phyloP scores from a whole-genome alignment of 352 stramenopile species.

The Pythium periplocum region DNA sequence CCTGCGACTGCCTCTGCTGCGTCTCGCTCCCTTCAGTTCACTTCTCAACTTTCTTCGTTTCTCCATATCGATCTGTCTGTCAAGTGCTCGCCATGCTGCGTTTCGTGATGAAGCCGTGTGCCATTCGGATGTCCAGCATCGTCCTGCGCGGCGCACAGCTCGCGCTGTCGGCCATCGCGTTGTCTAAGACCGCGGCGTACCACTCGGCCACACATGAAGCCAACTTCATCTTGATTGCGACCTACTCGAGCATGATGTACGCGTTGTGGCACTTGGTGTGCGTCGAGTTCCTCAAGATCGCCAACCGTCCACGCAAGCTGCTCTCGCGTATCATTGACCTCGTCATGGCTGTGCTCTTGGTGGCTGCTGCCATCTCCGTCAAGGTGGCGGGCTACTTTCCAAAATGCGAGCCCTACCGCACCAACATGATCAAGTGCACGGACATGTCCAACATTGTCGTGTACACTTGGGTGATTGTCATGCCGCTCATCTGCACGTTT shows the following conservation, averaged over 20 bases:
- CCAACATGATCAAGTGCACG: slow-evolving; percentile 4
- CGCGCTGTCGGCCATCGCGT: slow-evolving; percentile 4
- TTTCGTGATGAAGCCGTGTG: too few species aligned
- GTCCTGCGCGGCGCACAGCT: slow-evolving; percentile 9
- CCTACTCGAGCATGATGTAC: slow-evolving; percentile 28
- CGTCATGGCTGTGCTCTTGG: background rate
- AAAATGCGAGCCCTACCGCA: slow-evolving; percentile 11
- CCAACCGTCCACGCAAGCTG: slow-evolving; percentile 18
- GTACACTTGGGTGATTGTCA: background rate
- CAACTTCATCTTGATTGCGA: slow-evolving; percentile 21
- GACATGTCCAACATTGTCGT: background rate
- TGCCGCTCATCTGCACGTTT: slow-evolving; percentile 4
- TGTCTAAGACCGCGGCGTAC: slow-evolving; percentile 2
- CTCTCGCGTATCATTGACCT: slow-evolving; percentile 26
- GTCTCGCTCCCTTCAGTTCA: too few species aligned
- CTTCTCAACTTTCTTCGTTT: too few species aligned
- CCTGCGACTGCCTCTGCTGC: too few species aligned
- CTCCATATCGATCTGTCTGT: too few species aligned
- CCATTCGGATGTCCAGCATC: slow-evolving; percentile 8
- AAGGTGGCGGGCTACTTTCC: slow-evolving; percentile 4
- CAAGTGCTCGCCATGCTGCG: too few species aligned
- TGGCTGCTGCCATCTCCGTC: background rate
- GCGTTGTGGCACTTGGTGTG: slow-evolving; percentile 11
- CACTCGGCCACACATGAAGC: slow-evolving; percentile 3
- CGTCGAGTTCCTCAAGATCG: slow-evolving; percentile 26